Evolutionary conservation across 208 protist genomes (phyloP).

Genomic region (Trypanosoma vivax): DNA sequence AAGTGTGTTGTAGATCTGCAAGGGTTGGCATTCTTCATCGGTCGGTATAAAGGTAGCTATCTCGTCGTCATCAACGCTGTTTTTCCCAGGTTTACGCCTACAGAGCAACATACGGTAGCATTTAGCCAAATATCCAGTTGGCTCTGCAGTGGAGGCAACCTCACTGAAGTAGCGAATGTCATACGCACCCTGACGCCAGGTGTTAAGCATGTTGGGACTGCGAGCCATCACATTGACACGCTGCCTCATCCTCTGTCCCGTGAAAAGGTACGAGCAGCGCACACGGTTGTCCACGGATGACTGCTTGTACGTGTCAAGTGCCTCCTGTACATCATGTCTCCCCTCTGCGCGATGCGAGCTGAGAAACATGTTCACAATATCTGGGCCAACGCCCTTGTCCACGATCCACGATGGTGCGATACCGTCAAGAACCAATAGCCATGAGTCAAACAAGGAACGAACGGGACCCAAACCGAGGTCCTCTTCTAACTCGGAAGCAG

Average conservation of each 20-base stretch:
- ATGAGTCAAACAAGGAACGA: conserved; percentile 32
- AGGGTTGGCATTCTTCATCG: conserved; percentile 36
- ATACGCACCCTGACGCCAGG: conserved; percentile 61
- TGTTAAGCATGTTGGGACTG: conserved; percentile 30
- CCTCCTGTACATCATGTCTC: conserved; percentile 30
- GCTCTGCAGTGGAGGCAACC: conserved; percentile 21
- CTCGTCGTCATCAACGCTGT: conserved; percentile 35
- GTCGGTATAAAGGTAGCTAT: conserved; percentile 39
- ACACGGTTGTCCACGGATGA: conserved; percentile 35
- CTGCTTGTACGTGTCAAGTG: conserved; percentile 14
- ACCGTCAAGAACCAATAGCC: conserved; percentile 42
- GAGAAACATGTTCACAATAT: conserved; percentile 36
- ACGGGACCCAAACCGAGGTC: conserved; percentile 2
- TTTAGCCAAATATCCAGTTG: conserved; percentile 15
- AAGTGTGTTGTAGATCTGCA: conserved; percentile 57
- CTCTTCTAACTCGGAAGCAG: conserved; percentile 15
- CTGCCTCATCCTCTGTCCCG: conserved; percentile 32
- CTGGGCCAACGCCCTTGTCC: conserved; percentile 27
- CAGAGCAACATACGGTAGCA: conserved; percentile 65
- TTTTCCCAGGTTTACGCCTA: conserved; percentile 28
- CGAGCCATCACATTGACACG: conserved; percentile 51
- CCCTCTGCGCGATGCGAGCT: conserved; percentile 28
- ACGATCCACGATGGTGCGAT: conserved; percentile 36
- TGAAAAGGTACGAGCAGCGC: conserved; percentile 38
- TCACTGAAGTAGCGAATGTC: conserved; percentile 42